Percentiles rank a stretch among this genome's conserved stretches.
Conservation (phyloP, 257 asterid genomes). For the Fraxinus pennsylvanica region DNA sequence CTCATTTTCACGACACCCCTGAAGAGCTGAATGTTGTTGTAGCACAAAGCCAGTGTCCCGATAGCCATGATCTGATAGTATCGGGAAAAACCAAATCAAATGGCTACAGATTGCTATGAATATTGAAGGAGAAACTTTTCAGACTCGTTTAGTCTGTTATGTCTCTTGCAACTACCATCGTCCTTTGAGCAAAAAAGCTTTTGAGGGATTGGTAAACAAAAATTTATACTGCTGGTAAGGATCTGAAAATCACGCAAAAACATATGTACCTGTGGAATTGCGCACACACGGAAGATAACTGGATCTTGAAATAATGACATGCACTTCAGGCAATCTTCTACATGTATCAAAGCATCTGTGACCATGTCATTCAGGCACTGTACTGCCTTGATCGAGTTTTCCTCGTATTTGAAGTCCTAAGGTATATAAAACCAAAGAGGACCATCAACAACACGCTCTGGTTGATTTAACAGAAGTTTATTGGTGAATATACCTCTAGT, state of each 20-base stretch:
- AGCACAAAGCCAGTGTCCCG: constrained; percentile 91
- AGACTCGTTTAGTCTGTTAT: background rate
- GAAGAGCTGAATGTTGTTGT: constrained; percentile 85
- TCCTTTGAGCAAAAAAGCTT: background rate
- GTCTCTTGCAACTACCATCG: too few species aligned
- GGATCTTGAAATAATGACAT: constrained; percentile 73
- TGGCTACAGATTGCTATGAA: background rate
- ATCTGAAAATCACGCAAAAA: constrained; percentile 9
- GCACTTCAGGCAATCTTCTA: constrained; percentile 75
- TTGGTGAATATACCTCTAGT: constrained; percentile 61
- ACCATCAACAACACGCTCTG: too few species aligned
- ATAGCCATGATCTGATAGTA: constrained; percentile 83
- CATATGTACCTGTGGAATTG: constrained; percentile 84
- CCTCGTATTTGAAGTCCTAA: constrained; percentile 50
- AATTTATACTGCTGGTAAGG: too few species aligned
- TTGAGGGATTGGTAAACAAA: constrained; percentile 6
- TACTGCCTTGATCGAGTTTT: constrained; percentile 82
- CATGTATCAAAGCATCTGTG: constrained; percentile 79
- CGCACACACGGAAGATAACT: constrained; percentile 88
- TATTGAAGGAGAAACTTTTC: too few species aligned
- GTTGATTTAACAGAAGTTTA: too few species aligned
- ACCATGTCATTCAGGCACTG: constrained; percentile 96
- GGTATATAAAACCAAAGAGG: too few species aligned
- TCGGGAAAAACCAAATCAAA: constrained; percentile 24
- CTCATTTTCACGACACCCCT: constrained; percentile 95